Evolutionary conservation across 768 basidiomycete genomes (phyloP), one percentile per base, ranked within the genome.

Genomic region (Podaxis mareebaensis): DNA sequence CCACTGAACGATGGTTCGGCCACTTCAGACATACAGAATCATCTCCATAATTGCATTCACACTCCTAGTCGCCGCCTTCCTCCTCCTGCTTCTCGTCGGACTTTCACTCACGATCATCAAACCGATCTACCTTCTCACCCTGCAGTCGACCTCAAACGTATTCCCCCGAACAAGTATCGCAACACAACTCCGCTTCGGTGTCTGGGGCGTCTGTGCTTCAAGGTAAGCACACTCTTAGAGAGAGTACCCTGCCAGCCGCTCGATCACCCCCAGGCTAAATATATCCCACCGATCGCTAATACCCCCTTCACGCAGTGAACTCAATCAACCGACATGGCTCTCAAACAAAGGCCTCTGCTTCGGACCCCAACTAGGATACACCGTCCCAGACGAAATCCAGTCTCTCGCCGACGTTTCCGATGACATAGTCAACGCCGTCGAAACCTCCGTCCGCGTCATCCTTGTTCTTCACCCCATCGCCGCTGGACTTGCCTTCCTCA

Each of bases 171-270:
- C 87, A 11, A 79, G 79, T 64, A 73, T 85, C 12, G 86, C 86
- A 30, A 88, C 86, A 3, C 77, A 81, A 67, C 73, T 93, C 10
- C 81, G 85, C 39, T 89, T 93, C 65, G 93, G 93, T 3, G 88
- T 93, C 4, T 94, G 92, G 89, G 93, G 93, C 0, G 79, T 88
- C 39, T 95, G 93, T 74, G 87, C 87, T 0, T 74, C 74, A n/a
- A 84, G 79, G 86, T 82, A 61, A 62, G 70, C 40, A 15, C 5
- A 33, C 17, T 38, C 26, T 36, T 39, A n/a, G 20, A 46, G 22
- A 26, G 24, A 38, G n/a, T 11, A 58, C 20, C 40, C 30, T 33
- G 2, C 33, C 33, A 33, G 33, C 7, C 8, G 1, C 33, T 33
- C 33, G 33, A 33, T 30, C n/a, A 63, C 17, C 49, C 49, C 38